Conservation (phyloP, 2,329 filamentous ascomycete species). For the Phaeosphaeriaceae sp. region DNA sequence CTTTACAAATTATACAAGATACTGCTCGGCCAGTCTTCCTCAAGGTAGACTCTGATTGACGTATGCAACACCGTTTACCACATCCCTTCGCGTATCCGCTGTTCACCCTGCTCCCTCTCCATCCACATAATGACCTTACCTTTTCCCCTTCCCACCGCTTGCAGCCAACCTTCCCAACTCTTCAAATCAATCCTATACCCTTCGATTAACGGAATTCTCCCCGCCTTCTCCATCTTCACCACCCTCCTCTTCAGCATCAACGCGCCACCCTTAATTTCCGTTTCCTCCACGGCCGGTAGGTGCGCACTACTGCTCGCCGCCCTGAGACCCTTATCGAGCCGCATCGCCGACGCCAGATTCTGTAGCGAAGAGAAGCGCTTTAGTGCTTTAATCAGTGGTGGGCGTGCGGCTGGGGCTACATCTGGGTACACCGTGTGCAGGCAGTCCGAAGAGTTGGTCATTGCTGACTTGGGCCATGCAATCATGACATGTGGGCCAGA, state of each 20-base stretch:
- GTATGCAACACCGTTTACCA: not conserved
- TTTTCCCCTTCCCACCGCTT: conserved; percentile 28
- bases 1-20: too few relatives aligned
- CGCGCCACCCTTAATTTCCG: conserved; percentile 1
- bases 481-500: conserved; percentile 17
- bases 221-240: conserved; percentile 25
- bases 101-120: conserved; percentile 6
- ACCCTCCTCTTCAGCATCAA: conserved; percentile 20
- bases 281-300: conserved; percentile 1
- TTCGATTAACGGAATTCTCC: conserved; percentile 28
- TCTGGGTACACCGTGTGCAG: conserved; percentile 17
- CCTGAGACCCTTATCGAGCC: conserved; percentile 9
- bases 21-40: too few relatives aligned
- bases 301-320: conserved; percentile 9
- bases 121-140: conserved; percentile 45
- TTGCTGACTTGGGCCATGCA: conserved; percentile 16
- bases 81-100: too few relatives aligned
- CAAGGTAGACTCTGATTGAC: too few relatives aligned
- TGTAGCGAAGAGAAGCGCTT: conserved; percentile 16
- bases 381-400: conserved; percentile 1
- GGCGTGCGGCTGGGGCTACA: not conserved
- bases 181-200: conserved; percentile 24
- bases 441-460: conserved; percentile 14
- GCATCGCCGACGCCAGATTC: conserved; percentile 5
- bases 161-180: conserved; percentile 23